Percentiles rank a stretch among this genome's conserved stretches.
These are phyloP conservation scores for Gryganskiella cystojenkinii DNA, from an alignment of 192 early-diverging fungal genomes.

Conservation along the genomic window DNA sequence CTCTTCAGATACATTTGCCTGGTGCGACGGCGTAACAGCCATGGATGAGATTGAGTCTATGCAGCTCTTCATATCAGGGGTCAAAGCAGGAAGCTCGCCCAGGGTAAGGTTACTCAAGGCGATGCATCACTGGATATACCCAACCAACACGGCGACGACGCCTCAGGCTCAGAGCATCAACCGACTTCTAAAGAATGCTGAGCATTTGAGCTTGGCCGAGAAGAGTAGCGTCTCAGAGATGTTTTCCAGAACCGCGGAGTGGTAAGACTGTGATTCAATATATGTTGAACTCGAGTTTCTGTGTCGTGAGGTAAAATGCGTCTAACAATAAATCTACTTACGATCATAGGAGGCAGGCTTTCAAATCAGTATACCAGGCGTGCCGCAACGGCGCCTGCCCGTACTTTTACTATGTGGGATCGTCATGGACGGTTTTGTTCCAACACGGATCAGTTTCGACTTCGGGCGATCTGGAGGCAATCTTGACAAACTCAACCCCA, in stretches of 20 bases:
- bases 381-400: conserved; percentile 40
- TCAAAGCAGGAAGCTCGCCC: background rate
- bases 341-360: conserved; percentile 44
- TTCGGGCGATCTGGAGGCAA: conserved; percentile 38
- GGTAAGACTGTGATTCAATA: conserved; percentile 1
- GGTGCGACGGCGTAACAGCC: conserved; percentile 28
- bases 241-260: conserved; percentile 37
- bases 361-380: conserved; percentile 29
- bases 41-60: conserved; percentile 31
- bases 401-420: conserved; percentile 50
- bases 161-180: conserved; percentile 39
- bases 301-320: background rate
- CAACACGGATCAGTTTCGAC: conserved; percentile 30
- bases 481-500: conserved; percentile 46
- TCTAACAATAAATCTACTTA: background rate
- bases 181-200: conserved; percentile 27
- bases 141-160: conserved; percentile 23
- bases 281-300: background rate
- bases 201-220: conserved; percentile 18
- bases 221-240: conserved; percentile 30
- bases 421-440: conserved; percentile 41
- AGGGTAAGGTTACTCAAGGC: conserved; percentile 9
- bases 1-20: conserved; percentile 16
- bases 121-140: conserved; percentile 39
- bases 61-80: conserved; percentile 18